Conservation (phyloP, 495 filamentous ascomycete species). For the Hypoxylon perforatum region DNA sequence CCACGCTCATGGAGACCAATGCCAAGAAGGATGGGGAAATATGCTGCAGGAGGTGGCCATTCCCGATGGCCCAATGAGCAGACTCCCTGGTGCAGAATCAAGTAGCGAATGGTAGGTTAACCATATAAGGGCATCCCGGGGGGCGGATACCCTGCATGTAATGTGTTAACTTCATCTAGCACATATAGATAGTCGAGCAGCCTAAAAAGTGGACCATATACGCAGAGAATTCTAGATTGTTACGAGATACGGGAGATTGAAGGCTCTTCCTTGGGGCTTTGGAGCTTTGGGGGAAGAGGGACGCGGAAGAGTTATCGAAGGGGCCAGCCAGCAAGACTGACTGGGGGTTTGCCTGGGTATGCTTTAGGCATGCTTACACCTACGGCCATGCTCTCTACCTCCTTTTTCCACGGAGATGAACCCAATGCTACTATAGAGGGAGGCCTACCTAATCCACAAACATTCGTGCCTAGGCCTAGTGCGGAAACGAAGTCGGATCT, state of each 20-base stretch:
- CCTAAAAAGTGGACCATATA: constrained; percentile 3
- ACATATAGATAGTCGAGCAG: neutral
- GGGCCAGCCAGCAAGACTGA: neutral
- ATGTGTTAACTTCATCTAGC: neutral
- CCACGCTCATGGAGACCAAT: neutral
- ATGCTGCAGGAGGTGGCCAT: neutral
- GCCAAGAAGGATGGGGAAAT: neutral
- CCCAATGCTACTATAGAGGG: too few species aligned
- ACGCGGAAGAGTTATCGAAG: too few species aligned
- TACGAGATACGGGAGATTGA: neutral
- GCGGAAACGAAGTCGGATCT: too few species aligned
- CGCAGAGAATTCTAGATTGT: neutral
- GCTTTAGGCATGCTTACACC: too few species aligned
- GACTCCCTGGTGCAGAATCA: neutral
- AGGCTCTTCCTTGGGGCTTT: neutral
- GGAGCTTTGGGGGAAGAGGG: too few species aligned
- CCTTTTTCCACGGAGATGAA: too few species aligned
- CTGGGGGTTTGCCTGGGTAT: too few species aligned
- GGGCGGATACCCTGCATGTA: neutral
- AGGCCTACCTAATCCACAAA: too few species aligned
- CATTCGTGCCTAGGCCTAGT: too few species aligned
- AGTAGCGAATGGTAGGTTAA: neutral
- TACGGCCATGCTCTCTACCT: too few species aligned
- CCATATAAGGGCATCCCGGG: neutral
- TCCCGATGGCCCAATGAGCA: neutral